Percentiles rank a stretch among this genome's conserved stretches.
These are phyloP conservation scores for Neurospora sp. DNA, from an alignment of 2,329 filamentous ascomycete genomes.

Conservation along the genomic window DNA sequence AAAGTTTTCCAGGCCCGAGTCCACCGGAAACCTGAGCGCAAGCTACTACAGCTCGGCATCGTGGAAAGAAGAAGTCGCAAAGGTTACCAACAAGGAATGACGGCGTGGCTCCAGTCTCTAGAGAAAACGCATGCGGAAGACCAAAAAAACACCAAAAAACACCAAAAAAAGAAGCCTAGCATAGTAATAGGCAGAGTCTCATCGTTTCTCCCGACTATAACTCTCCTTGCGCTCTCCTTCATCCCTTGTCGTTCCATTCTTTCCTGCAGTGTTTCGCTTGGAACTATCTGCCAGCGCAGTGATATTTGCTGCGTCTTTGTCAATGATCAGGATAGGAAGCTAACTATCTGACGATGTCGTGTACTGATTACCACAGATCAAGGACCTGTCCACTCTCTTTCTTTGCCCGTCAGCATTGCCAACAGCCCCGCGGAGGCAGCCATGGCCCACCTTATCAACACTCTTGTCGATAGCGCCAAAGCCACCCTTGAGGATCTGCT, in stretches of 20 bases:
- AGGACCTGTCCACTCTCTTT: neutral
- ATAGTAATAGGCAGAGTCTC: neutral
- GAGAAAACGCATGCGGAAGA: neutral
- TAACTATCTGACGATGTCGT: neutral
- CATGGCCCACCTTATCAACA: neutral
- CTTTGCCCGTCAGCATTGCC: neutral
- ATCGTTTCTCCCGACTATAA: neutral
- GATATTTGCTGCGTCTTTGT: neutral
- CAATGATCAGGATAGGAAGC: neutral
- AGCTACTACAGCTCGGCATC: neutral
- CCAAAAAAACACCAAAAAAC: neutral
- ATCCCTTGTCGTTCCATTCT: neutral
- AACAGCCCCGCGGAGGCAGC: neutral
- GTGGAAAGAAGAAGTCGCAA: neutral
- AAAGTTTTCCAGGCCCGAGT: neutral
- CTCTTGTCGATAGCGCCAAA: neutral
- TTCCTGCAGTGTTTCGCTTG: neutral
- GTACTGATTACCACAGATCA: neutral
- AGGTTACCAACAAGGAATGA: neutral
- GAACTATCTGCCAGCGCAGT: neutral
- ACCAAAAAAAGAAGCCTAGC: neutral
- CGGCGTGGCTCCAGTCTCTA: neutral
- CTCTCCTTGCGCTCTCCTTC: neutral
- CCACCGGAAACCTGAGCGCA: neutral
- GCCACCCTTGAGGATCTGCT: neutral